Evolutionary conservation across 345 rosid species (phyloP).

Genomic region (Eucalyptus erythrocorys): DNA sequence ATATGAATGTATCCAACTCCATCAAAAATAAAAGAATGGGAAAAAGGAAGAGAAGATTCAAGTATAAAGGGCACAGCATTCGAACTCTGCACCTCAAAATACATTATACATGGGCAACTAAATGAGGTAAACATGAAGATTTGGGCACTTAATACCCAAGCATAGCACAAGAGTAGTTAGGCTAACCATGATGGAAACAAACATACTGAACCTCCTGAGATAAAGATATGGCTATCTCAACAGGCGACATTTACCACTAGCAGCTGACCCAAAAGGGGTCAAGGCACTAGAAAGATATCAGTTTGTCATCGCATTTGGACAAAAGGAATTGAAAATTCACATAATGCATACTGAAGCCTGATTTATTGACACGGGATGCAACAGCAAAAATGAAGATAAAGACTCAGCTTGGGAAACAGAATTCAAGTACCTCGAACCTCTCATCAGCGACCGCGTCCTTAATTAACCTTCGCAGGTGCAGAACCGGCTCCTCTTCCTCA

Average conservation of each 20-base stretch:
- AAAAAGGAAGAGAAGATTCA: neutral
- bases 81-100: neutral
- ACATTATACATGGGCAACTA: neutral
- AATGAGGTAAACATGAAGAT: neutral
- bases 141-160: neutral
- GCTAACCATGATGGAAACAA: neutral
- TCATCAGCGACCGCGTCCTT: constrained; percentile 41
- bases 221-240: neutral
- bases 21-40: neutral
- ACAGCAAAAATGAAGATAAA: neutral
- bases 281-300: neutral
- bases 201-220: neutral
- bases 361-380: neutral
- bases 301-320: neutral
- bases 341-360: neutral
- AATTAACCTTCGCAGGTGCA: constrained; percentile 35
- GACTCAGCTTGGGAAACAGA: neutral
- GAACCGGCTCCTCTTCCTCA: constrained; percentile 62
- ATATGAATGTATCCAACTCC: neutral
- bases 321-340: neutral
- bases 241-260: neutral
- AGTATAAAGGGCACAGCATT: neutral
- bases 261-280: neutral
- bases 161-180: neutral
- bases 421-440: constrained; percentile 40